phyloP scores from a whole-genome alignment of 1,284 basidiomycete genomes.

The Tylopilus orsonianus region DNA sequence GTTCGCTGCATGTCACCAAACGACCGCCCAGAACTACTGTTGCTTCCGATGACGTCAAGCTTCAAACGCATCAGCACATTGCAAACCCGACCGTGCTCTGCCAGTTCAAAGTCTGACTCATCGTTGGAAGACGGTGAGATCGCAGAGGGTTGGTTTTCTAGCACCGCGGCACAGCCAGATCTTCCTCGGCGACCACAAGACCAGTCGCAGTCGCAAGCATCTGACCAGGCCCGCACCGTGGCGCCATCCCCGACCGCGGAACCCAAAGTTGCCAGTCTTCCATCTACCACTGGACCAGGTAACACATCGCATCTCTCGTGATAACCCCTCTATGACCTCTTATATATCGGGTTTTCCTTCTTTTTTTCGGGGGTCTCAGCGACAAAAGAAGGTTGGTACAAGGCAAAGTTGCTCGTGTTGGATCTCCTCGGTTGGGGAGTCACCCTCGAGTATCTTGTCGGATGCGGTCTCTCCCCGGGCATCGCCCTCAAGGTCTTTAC shows the following conservation, averaged over 20 bases:
- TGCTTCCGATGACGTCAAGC: too few species aligned
- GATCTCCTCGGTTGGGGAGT: constrained; percentile 48
- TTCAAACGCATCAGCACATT: too few species aligned
- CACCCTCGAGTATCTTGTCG: constrained; percentile 42
- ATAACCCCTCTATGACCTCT: too few species aligned
- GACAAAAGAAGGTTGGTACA: constrained; percentile 35
- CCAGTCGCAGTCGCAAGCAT: neutral
- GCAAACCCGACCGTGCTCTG: too few species aligned
- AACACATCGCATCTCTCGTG: neutral
- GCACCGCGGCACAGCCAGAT: neutral
- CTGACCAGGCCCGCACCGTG: neutral
- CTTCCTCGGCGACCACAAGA: neutral
- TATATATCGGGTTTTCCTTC: too few species aligned
- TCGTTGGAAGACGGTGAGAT: constrained; percentile 25
- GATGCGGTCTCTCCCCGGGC: constrained; percentile 40
- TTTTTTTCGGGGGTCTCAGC: too few species aligned
- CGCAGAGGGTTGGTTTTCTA: constrained; percentile 9
- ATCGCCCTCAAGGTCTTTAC: constrained; percentile 40
- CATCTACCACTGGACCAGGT: constrained; percentile 8
- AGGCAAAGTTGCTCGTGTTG: constrained; percentile 41
- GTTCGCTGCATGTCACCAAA: too few species aligned
- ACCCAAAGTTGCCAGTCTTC: neutral
- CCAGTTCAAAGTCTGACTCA: neutral
- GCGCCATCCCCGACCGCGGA: neutral
- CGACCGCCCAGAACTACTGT: neutral